Evolutionary conservation across 257 asterid genomes (phyloP).

Genomic region (Gynochthodes officinalis): DNA sequence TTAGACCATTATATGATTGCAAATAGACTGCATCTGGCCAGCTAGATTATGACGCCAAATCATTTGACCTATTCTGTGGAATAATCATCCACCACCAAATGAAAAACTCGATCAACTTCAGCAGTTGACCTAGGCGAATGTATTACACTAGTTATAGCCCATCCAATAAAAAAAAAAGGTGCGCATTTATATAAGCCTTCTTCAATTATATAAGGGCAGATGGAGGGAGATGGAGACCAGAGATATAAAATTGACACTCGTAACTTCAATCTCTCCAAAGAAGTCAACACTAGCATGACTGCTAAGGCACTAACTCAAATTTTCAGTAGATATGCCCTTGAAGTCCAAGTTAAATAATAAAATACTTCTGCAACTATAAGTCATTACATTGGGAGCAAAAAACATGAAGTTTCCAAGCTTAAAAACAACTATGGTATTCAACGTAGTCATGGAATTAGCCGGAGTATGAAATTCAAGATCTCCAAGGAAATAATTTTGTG

Average conservation of each 20-base stretch:
- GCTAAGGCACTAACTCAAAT: constrained; percentile 42
- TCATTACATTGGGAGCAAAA: background rate
- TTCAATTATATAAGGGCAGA: background rate
- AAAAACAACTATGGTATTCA: background rate
- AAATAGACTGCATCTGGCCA: background rate
- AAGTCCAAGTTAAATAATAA: background rate
- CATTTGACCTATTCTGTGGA: background rate
- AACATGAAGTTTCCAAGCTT: background rate
- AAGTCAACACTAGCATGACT: constrained; percentile 45
- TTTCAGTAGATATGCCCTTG: background rate
- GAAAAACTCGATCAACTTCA: background rate
- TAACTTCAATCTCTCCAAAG: constrained; percentile 10
- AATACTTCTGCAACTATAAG: background rate
- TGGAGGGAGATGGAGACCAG: background rate
- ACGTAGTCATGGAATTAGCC: background rate
- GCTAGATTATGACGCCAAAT: background rate
- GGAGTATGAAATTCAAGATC: background rate
- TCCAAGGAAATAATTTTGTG: background rate
- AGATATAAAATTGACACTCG: constrained; percentile 7
- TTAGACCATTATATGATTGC: background rate
- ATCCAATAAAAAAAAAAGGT: background rate
- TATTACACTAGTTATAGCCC: background rate
- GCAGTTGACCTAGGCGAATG: background rate
- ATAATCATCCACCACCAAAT: background rate
- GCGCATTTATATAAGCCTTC: background rate